Conservation (phyloP, 73 alveolate genomes). For the Paramecium octaurelia region DNA sequence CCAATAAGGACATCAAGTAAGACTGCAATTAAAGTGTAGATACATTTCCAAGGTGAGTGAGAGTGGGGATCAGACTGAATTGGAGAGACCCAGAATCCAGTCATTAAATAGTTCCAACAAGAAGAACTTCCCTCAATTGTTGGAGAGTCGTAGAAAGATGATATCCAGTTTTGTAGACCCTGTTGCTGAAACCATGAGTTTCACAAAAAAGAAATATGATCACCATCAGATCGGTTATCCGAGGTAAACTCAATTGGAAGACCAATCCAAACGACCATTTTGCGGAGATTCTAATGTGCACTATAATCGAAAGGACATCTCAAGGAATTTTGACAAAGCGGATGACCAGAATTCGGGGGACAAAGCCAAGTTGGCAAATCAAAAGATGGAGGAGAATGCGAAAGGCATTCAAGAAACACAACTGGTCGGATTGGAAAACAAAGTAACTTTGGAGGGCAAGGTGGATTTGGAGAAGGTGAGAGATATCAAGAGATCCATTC, state of each 20-base stretch:
- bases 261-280: slow-evolving; percentile 39
- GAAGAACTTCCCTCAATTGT: not conserved
- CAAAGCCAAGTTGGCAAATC: slow-evolving; percentile 1
- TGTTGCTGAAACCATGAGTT: not conserved
- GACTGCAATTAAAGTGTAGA: not conserved
- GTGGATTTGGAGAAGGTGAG: slow-evolving; percentile 87
- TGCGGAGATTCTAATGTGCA: slow-evolving; percentile 57
- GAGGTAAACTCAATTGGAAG: slow-evolving; percentile 50
- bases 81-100: not conserved
- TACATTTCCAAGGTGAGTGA: not conserved
- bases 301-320: not conserved
- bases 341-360: not conserved
- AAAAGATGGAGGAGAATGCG: slow-evolving; percentile 66
- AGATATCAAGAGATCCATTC: slow-evolving; percentile 88
- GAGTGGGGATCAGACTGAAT: not conserved
- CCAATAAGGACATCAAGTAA: not conserved
- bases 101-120: not conserved
- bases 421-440: slow-evolving; percentile 78
- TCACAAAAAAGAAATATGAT: not conserved
- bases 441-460: slow-evolving; percentile 87
- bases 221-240: slow-evolving; percentile 44
- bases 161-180: not conserved
- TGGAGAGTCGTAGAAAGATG: not conserved
- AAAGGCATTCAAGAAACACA: slow-evolving; percentile 83
- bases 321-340: not conserved